Percentiles rank a stretch among this genome's conserved stretches.
phyloP scores from a whole-genome alignment of 1,284 basidiomycete species.

The Dichomitus squalens region DNA sequence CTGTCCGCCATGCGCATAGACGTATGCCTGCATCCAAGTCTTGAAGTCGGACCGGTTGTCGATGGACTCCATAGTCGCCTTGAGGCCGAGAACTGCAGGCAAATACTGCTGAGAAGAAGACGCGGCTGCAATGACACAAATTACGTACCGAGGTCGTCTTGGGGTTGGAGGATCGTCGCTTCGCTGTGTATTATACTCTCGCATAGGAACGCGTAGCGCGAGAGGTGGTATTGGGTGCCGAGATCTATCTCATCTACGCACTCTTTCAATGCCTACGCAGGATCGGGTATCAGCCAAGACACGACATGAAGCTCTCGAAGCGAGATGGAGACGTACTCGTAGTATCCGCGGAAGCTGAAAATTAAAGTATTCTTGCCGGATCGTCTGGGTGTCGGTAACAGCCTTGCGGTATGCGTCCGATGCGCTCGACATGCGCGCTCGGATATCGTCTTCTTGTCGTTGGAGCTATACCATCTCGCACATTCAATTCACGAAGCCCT shows the following conservation, averaged over 20 bases:
- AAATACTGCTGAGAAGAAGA: background rate
- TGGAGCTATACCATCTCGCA: slow-evolving; percentile 63
- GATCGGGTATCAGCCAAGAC: background rate
- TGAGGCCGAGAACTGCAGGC: slow-evolving; percentile 70
- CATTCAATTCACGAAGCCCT: background rate
- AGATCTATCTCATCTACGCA: slow-evolving; percentile 96
- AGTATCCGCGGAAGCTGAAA: slow-evolving; percentile 94
- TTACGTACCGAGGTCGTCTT: slow-evolving; percentile 51
- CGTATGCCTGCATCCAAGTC: slow-evolving; percentile 96
- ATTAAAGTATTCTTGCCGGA: slow-evolving; percentile 97
- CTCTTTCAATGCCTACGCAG: slow-evolving; percentile 85
- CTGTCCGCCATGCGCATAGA: slow-evolving; percentile 73
- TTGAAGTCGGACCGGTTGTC: slow-evolving; percentile 96
- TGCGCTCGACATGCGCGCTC: slow-evolving; percentile 80
- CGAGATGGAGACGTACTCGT: slow-evolving; percentile 58
- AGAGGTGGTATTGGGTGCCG: slow-evolving; percentile 95
- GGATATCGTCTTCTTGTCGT: slow-evolving; percentile 93
- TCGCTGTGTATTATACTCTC: slow-evolving; percentile 91
- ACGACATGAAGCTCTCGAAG: background rate
- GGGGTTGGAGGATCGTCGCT: slow-evolving; percentile 80
- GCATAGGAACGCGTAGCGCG: slow-evolving; percentile 92
- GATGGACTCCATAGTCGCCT: slow-evolving; percentile 86
- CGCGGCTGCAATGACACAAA: background rate
- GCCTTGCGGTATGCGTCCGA: slow-evolving; percentile 92
- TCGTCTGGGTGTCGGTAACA: slow-evolving; percentile 86